phyloP scores from a whole-genome alignment of 1,139 yeast genomes.

The Scheffersomyces parashehatae region DNA sequence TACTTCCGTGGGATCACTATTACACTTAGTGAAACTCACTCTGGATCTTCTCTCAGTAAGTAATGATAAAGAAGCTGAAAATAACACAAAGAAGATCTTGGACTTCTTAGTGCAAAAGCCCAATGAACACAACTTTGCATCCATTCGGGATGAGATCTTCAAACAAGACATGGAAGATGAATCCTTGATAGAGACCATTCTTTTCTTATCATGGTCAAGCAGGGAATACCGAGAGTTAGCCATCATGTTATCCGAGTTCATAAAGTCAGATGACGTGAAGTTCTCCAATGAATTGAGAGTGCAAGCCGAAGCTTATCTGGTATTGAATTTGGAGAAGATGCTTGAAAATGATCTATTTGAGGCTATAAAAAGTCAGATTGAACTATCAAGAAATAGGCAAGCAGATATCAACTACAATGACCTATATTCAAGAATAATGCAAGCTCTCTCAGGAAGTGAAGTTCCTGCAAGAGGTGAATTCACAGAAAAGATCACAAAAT shows the following conservation, averaged over 20 bases:
- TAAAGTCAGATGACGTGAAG: constrained; percentile 23
- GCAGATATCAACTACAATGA: constrained; percentile 8
- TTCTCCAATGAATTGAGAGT: constrained; percentile 21
- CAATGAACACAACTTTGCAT: constrained; percentile 8
- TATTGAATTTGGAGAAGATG: constrained; percentile 2
- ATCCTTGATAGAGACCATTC: constrained; percentile 19
- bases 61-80: constrained; percentile 9
- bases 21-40: constrained; percentile 23
- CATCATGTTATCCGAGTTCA: constrained; percentile 14
- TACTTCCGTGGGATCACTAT: constrained; percentile 10
- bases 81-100: constrained; percentile 1
- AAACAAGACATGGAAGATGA: constrained; percentile 27
- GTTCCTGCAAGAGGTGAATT: constrained; percentile 23
- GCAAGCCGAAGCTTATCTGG: constrained; percentile 17
- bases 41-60: constrained; percentile 25
- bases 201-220: constrained; percentile 16
- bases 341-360: constrained; percentile 11
- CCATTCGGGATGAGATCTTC: constrained; percentile 18
- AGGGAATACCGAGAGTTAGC: constrained; percentile 7
- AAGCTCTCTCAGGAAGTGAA: constrained; percentile 16
- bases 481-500: constrained; percentile 12
- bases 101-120: constrained; percentile 6
- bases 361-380: constrained; percentile 5
- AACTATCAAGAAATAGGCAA: not conserved
- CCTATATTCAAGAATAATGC: constrained; percentile 18